Evolutionary conservation across 2,329 filamentous ascomycete genomes (phyloP).

Genomic region (Calonectria hawksworthii): DNA sequence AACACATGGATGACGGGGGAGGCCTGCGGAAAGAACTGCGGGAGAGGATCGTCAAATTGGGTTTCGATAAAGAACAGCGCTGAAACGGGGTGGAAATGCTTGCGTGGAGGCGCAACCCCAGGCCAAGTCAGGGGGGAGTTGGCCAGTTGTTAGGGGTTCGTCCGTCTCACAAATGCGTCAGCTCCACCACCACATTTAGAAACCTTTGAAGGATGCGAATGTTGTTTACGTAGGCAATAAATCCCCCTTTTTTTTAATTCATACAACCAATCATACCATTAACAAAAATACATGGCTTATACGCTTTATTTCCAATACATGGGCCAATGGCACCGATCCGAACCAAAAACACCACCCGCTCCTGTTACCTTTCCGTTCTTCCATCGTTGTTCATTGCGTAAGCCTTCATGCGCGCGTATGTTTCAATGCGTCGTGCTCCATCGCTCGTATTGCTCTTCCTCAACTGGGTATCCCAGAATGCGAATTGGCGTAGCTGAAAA

Average conservation of each 20-base stretch:
- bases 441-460: background rate
- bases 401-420: background rate
- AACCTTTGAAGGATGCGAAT: background rate
- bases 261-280: background rate
- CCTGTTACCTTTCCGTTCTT: background rate
- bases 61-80: conserved; percentile 32
- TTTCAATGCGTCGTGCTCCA: background rate
- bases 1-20: conserved; percentile 68
- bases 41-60: conserved; percentile 59
- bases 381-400: background rate
- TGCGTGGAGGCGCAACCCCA: background rate
- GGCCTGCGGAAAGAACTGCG: conserved; percentile 60
- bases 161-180: background rate
- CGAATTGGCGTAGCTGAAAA: background rate
- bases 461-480: background rate
- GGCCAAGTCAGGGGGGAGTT: background rate
- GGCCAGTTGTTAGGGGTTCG: background rate
- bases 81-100: background rate
- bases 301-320: background rate
- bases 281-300: background rate
- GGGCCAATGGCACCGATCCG: background rate
- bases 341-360: background rate
- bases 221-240: background rate
- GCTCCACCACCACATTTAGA: background rate
- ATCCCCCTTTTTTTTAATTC: conserved; percentile 8